Base-by-base conservation (phyloP, 495 filamentous ascomycete genomes). In the Diplogelasinospora grovesii region DNA sequence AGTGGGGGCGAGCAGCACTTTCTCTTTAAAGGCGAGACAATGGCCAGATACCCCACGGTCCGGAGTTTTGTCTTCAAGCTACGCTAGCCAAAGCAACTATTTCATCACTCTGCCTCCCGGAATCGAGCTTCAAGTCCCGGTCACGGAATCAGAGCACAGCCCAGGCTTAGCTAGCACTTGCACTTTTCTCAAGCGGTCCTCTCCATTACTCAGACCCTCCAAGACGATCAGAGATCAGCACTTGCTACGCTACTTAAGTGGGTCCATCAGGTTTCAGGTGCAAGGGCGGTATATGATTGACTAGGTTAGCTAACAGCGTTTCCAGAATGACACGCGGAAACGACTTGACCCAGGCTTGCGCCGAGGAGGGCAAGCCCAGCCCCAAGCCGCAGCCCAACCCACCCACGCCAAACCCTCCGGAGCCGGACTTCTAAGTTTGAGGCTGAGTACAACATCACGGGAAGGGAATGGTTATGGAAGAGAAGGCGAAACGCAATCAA, bases 361-460 rank as follows among this genome's bases (percentile, higher is more conserved):
- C 34, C 13, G 24, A 16, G 8, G 25, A 25, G 29, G 47, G 39
- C 10, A 61, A 54, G 41, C 57, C 57, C 9, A 48, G 50, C 21
- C 57, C 57, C 11, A 46, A 45, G 15, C 57, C 57, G 11, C 49
- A 42, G 28, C 57, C 57, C 9, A 38, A 8, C 14, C 57, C 57
- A 16, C 57, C 57, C 3, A 53, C 50, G 2, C 57, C 57, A 2
- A 56, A 61, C 21, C 57, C 57, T 15, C 57, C 57, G 8, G 39
- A 51, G 33, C 52, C 54, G 15, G 46, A 38, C 8, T 47, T 40
- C 19, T 54, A 43, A 35, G n/a, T n/a, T n/a, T n/a, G n/a, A n/a
- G n/a, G n/a, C n/a, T n/a, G n/a, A n/a, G n/a, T n/a, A n/a, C n/a
- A n/a, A n/a, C n/a, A n/a, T n/a, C n/a, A n/a, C n/a, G n/a, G n/a